Evolutionary conservation across 2,329 filamentous ascomycete genomes (phyloP), one percentile per base, ranked within the genome.

Genomic region (Piedraia hortae): DNA sequence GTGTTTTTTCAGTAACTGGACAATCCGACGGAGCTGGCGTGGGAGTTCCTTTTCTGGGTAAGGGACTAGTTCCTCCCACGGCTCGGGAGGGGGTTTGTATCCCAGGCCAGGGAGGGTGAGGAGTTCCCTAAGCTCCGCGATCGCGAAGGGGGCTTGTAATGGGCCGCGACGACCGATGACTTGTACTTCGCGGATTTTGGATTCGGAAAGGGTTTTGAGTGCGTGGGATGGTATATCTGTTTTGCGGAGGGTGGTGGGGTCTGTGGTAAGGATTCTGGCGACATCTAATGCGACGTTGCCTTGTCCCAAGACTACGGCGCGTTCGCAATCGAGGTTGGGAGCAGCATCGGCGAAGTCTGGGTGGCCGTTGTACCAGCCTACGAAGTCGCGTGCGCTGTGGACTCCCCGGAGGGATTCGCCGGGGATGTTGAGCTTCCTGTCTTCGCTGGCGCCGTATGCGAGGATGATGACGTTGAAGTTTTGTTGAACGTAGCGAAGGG

Each of bases 281-380:
- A 97, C 74, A 42, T 97, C 85, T 21, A 97, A 52, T 1, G 85
- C 85, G 5, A 97, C 85, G 45, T 97, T 97, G 9, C 85, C 85
- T 39, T 97, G 82, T 2, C 85, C 85, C 31, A 97, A 66, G 21
- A 97, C 58, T 14, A 91, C 63, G 2, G 75, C 85, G 28, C 80
- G 68, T 22, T 90, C 75, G 6, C 55, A 52, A 1, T 63, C 59
- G 12, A 93, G 55, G 37, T 77, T 61, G 0, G 78, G 73, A n/a
- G 59, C 51, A 5, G 90, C 49, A 33, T 59, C 45, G 10, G 69
- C 59, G 39, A 73, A 73, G 34, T 88, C 73, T 0, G 85, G 85
- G 3, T 90, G 56, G 3, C 85, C 85, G 44, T 97, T 97, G 46
- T 97, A 97, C 85, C 85, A 97, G 10, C 80, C 85, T 1, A 97